These are phyloP conservation scores for Lumnitzera littorea DNA, from an alignment of 345 rosid genomes.

Conservation along the genomic window DNA sequence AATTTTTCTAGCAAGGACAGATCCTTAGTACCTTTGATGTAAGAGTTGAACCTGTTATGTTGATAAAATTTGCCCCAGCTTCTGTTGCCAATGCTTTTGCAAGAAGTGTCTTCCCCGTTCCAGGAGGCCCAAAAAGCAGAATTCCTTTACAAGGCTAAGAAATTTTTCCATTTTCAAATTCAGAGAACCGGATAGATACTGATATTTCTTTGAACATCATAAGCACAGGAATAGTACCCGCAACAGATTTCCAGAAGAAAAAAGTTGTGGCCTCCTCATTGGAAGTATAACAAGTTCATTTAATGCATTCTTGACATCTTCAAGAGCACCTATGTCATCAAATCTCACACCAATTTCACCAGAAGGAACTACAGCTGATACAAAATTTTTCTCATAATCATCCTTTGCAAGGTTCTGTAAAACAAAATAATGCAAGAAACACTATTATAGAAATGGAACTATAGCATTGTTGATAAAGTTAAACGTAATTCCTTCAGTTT, in stretches of 20 bases:
- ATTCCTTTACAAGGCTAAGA: conserved; percentile 97
- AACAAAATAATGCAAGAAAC: conserved; percentile 16
- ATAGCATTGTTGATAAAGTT: neutral
- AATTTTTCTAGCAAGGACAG: neutral
- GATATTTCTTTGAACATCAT: too few relatives aligned
- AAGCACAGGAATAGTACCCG: conserved; percentile 39
- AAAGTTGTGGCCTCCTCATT: conserved; percentile 93
- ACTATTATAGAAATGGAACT: conserved; percentile 3
- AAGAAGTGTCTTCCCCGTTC: conserved; percentile 96
- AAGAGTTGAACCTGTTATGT: conserved; percentile 94
- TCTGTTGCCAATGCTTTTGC: conserved; percentile 98
- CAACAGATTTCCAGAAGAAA: conserved; percentile 82
- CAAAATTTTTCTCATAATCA: conserved; percentile 81
- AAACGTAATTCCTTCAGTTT: neutral
- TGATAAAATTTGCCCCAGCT: conserved; percentile 94
- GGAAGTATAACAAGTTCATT: conserved; percentile 99
- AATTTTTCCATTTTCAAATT: conserved; percentile 8
- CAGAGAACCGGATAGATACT: too few relatives aligned
- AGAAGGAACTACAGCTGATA: conserved; percentile 90
- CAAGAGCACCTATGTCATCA: conserved; percentile 94
- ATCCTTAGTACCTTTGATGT: conserved; percentile 72
- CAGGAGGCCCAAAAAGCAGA: conserved; percentile 99
- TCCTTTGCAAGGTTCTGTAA: conserved; percentile 81
- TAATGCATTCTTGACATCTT: conserved; percentile 85
- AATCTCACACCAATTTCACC: conserved; percentile 91